Evolutionary conservation across 306 rosid species (phyloP).

Genomic region (Prunus padus): DNA sequence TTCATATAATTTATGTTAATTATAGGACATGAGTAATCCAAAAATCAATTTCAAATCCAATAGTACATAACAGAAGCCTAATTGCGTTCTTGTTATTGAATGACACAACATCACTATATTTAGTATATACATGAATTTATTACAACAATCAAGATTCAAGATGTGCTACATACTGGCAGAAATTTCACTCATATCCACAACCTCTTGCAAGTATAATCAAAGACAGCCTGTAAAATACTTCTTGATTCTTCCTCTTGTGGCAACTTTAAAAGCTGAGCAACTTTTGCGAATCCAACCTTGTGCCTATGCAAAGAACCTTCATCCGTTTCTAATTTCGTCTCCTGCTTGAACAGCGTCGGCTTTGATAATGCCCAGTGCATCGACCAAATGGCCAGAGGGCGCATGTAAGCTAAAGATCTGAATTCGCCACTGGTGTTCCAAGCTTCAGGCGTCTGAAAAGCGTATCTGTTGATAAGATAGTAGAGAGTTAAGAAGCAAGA

Average conservation of each 20-base stretch:
- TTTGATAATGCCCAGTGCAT: constrained; percentile 91
- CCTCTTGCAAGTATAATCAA: constrained; percentile 73
- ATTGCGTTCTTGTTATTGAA: background rate
- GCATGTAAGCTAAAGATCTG: constrained; percentile 82
- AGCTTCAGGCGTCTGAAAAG: constrained; percentile 94
- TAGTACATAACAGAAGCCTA: background rate
- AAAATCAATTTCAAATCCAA: background rate
- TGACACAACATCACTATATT: background rate
- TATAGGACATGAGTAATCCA: too few relatives aligned
- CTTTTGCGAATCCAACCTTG: constrained; percentile 63
- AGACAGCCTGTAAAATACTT: constrained; percentile 62
- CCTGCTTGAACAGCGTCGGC: constrained; percentile 33
- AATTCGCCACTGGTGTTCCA: constrained; percentile 65
- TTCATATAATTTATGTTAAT: too few relatives aligned
- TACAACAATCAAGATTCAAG: background rate
- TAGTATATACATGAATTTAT: background rate
- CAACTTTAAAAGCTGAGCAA: constrained; percentile 67
- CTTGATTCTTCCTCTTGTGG: constrained; percentile 47
- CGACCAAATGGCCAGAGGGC: constrained; percentile 97
- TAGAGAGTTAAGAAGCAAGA: constrained; percentile 21
- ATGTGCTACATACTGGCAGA: background rate
- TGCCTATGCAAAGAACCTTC: constrained; percentile 42
- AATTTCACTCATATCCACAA: constrained; percentile 24
- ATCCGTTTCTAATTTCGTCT: constrained; percentile 38
- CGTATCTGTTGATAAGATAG: constrained; percentile 52